Evolutionary conservation across 192 early-diverging fungal species (phyloP).

Genomic region (Endogone sp.): DNA sequence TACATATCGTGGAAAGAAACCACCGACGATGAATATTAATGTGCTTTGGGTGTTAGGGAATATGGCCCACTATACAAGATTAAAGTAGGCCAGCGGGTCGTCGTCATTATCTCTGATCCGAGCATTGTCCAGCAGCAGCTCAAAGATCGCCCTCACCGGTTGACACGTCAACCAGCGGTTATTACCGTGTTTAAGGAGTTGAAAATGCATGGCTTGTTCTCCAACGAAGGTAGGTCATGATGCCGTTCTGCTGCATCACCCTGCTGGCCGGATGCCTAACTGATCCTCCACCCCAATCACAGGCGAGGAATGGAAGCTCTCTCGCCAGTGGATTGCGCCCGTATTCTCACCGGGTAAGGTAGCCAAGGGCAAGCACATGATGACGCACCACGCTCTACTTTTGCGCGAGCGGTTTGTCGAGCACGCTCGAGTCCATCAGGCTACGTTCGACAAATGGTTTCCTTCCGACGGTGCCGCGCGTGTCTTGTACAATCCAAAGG

Average conservation of each 20-base stretch:
- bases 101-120: conserved; percentile 4
- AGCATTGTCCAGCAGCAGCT: background rate
- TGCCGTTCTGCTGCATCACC: background rate
- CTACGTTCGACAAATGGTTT: conserved; percentile 2
- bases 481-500: conserved; percentile 4
- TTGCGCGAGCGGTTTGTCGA: background rate
- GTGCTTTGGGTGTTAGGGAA: background rate
- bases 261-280: background rate
- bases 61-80: conserved; percentile 3
- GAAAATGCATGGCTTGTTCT: background rate
- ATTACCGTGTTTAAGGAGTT: background rate
- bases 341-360: conserved; percentile 4
- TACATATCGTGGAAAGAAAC: background rate
- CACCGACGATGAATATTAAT: background rate
- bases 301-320: conserved; percentile 9
- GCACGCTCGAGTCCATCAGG: background rate
- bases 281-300: background rate
- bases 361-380: conserved; percentile 5
- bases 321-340: conserved; percentile 6
- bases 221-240: conserved; percentile 3
- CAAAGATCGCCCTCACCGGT: conserved; percentile 4
- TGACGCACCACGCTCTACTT: conserved; percentile 2
- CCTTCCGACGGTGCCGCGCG: background rate
- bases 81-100: background rate
- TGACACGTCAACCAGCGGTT: background rate